Evolutionary conservation across 2,329 filamentous ascomycete genomes (phyloP).

Genomic region (Fonsecaea multimorphosa): DNA sequence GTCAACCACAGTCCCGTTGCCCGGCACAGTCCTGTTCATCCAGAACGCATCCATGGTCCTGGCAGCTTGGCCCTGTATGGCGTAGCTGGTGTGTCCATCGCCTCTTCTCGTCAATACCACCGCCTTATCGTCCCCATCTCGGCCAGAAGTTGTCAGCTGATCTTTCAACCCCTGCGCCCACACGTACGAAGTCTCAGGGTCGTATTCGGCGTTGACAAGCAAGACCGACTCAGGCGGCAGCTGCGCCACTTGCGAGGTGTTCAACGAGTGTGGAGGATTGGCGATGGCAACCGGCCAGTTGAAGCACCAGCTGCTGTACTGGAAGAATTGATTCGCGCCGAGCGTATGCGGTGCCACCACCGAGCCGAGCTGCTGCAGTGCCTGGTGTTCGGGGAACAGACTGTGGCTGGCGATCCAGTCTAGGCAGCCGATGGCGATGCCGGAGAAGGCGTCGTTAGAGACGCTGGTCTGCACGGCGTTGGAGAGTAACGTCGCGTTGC

Average conservation of each 20-base stretch:
- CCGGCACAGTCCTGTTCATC: slow-evolving; percentile 20
- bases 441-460: slow-evolving; percentile 40
- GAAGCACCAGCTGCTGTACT: slow-evolving; percentile 44
- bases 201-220: slow-evolving; percentile 48
- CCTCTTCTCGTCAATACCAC: slow-evolving; percentile 51
- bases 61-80: not conserved
- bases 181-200: slow-evolving; percentile 50
- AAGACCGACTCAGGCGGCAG: slow-evolving; percentile 44
- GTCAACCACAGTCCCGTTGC: slow-evolving; percentile 16
- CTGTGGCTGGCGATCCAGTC: slow-evolving; percentile 46
- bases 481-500: slow-evolving; percentile 48
- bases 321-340: slow-evolving; percentile 46
- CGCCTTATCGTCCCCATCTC: slow-evolving; percentile 35
- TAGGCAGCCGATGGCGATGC: slow-evolving; percentile 48
- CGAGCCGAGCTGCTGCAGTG: slow-evolving; percentile 42
- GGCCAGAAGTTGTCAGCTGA: slow-evolving; percentile 38
- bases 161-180: slow-evolving; percentile 48
- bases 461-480: slow-evolving; percentile 37
- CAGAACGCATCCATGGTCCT: slow-evolving; percentile 19
- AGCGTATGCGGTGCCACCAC: slow-evolving; percentile 46
- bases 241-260: slow-evolving; percentile 24
- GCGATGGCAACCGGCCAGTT: slow-evolving; percentile 48
- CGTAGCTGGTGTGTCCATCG: slow-evolving; percentile 25
- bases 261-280: slow-evolving; percentile 46
- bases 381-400: slow-evolving; percentile 38